phyloP scores from a whole-genome alignment of 805 yeast genomes.

The Teunomyces gatunensis region DNA sequence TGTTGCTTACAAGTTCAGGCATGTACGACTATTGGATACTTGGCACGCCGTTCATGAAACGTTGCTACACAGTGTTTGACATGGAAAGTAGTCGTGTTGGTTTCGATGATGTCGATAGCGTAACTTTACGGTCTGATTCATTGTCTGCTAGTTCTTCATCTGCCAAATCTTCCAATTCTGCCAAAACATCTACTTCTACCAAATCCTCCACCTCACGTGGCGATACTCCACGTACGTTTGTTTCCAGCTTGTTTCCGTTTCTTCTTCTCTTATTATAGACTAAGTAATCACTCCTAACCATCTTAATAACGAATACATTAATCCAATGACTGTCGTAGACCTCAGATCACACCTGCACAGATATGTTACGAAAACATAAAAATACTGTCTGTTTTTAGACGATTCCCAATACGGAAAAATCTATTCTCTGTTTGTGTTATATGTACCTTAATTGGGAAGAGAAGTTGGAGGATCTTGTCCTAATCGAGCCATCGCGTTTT shows the following conservation, averaged over 20 bases:
- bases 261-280: neutral
- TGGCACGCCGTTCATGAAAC: constrained; percentile 58
- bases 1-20: too few relatives aligned
- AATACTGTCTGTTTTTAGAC: too few relatives aligned
- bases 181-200: neutral
- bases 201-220: neutral
- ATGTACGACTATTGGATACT: too few relatives aligned
- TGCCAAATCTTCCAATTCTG: neutral
- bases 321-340: constrained; percentile 55
- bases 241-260: neutral
- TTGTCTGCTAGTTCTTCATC: neutral
- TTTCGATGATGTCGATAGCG: constrained; percentile 29
- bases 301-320: constrained; percentile 54
- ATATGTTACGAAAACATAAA: constrained; percentile 16
- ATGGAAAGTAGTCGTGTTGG: constrained; percentile 49
- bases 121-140: too few relatives aligned
- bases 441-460: too few relatives aligned
- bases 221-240: neutral
- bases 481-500: too few relatives aligned
- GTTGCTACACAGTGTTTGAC: constrained; percentile 58
- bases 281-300: constrained; percentile 65
- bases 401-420: too few relatives aligned
- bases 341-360: constrained; percentile 60
- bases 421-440: too few relatives aligned
- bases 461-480: too few relatives aligned